Conservation (phyloP, 176 grass and related monocot genomes). For the Juncus inflexus region DNA sequence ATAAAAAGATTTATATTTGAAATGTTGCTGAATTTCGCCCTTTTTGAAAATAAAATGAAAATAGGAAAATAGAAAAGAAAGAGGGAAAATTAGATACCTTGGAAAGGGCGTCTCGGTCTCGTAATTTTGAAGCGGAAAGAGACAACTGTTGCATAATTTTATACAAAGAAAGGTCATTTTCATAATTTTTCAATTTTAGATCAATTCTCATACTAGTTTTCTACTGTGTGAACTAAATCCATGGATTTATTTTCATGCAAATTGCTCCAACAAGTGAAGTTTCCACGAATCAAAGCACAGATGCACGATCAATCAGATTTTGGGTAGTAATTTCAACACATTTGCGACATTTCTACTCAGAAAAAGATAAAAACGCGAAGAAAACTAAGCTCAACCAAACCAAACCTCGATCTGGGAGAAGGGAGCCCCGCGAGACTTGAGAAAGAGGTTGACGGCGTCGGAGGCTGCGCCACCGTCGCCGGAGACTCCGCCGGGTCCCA, state of each 20-base stretch:
- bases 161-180: neutral
- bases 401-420: slow-evolving; percentile 91
- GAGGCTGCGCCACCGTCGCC: slow-evolving; percentile 26
- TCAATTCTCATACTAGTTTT: no score
- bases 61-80: slow-evolving; percentile 25
- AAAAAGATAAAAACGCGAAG: slow-evolving; percentile 23
- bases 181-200: neutral
- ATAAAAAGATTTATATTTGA: slow-evolving; percentile 26
- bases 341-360: slow-evolving; percentile 10
- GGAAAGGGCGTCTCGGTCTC: slow-evolving; percentile 59
- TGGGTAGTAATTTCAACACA: neutral
- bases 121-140: slow-evolving; percentile 68
- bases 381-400: slow-evolving; percentile 8
- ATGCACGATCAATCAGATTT: no score
- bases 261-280: no score
- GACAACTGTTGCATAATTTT: slow-evolving; percentile 62
- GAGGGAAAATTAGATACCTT: slow-evolving; percentile 41
- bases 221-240: neutral
- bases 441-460: slow-evolving; percentile 59
- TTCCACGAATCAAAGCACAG: no score
- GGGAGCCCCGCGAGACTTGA: slow-evolving; percentile 59
- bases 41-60: slow-evolving; percentile 1
- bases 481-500: slow-evolving; percentile 33
- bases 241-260: neutral
- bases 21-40: slow-evolving; percentile 4